Percentiles rank a stretch among this genome's conserved stretches.
These are phyloP conservation scores for Sporisorium graminicola DNA, from an alignment of 1,284 basidiomycete species.

Conservation along the genomic window DNA sequence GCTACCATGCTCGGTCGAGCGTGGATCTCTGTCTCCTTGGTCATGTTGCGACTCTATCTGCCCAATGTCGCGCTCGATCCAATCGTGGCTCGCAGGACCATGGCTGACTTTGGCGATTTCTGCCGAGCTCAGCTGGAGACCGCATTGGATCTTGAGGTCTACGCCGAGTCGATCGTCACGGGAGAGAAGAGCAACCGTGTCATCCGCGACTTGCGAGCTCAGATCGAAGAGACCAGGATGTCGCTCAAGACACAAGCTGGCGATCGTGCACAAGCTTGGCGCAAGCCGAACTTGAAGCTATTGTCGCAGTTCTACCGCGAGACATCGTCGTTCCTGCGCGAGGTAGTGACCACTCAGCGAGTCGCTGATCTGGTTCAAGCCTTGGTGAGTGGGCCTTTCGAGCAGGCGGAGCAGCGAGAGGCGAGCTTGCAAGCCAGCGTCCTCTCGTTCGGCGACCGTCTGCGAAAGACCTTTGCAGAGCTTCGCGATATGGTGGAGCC, in stretches of 20 bases:
- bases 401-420: slow-evolving; percentile 58
- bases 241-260: slow-evolving; percentile 25
- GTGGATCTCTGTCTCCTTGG: slow-evolving; percentile 78
- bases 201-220: slow-evolving; percentile 54
- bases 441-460: slow-evolving; percentile 71
- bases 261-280: slow-evolving; percentile 29
- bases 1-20: slow-evolving; percentile 72
- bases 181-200: slow-evolving; percentile 76
- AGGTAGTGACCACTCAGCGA: slow-evolving; percentile 52
- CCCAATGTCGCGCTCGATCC: slow-evolving; percentile 91
- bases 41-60: slow-evolving; percentile 81
- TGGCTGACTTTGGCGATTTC: slow-evolving; percentile 72
- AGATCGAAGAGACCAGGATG: slow-evolving; percentile 21
- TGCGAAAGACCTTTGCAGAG: slow-evolving; percentile 71
- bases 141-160: slow-evolving; percentile 76
- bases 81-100: slow-evolving; percentile 77
- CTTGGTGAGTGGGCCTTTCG: slow-evolving; percentile 24
- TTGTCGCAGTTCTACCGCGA: slow-evolving; percentile 87
- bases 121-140: slow-evolving; percentile 71
- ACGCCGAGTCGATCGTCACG: slow-evolving; percentile 76
- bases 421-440: slow-evolving; percentile 68
- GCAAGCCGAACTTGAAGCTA: slow-evolving; percentile 73
- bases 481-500: slow-evolving; percentile 80
- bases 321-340: slow-evolving; percentile 70
- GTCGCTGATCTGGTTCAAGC: slow-evolving; percentile 64